Conservation (phyloP, 495 filamentous ascomycete species). For the Elaphomyces granulatus region DNA sequence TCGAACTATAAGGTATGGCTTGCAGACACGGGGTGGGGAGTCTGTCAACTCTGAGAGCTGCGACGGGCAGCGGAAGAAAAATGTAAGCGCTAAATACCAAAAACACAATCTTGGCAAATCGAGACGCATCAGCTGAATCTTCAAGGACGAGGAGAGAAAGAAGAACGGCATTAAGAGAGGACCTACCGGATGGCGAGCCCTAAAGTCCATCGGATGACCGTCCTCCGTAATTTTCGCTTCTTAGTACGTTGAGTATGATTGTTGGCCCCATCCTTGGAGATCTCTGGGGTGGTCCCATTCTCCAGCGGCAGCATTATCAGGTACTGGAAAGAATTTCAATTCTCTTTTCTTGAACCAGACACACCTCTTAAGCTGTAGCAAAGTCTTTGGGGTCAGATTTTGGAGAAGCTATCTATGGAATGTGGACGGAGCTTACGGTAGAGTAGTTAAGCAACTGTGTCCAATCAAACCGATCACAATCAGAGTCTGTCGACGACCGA, state of each 20-base stretch:
- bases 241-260: constrained; percentile 3
- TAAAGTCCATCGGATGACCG: constrained; percentile 36
- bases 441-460: too few relatives aligned
- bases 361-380: too few relatives aligned
- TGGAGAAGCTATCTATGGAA: too few relatives aligned
- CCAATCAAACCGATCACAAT: too few relatives aligned
- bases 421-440: too few relatives aligned
- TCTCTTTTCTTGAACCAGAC: too few relatives aligned
- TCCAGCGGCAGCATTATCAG: constrained; percentile 15
- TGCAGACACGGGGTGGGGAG: constrained; percentile 65
- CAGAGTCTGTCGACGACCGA: too few relatives aligned
- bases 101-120: constrained; percentile 45
- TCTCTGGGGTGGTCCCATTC: constrained; percentile 19
- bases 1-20: constrained; percentile 60
- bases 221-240: constrained; percentile 17
- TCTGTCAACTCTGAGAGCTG: constrained; percentile 48
- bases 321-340: too few relatives aligned
- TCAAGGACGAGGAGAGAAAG: not conserved
- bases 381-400: constrained; percentile 1
- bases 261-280: constrained; percentile 7
- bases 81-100: constrained; percentile 74
- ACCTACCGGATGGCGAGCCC: constrained; percentile 49
- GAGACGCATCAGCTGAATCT: not conserved
- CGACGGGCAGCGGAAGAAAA: constrained; percentile 71
- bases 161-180: constrained; percentile 1